Conservation (phyloP, 2,329 filamentous ascomycete species). For the Pseudogymnoascus sp. region DNA sequence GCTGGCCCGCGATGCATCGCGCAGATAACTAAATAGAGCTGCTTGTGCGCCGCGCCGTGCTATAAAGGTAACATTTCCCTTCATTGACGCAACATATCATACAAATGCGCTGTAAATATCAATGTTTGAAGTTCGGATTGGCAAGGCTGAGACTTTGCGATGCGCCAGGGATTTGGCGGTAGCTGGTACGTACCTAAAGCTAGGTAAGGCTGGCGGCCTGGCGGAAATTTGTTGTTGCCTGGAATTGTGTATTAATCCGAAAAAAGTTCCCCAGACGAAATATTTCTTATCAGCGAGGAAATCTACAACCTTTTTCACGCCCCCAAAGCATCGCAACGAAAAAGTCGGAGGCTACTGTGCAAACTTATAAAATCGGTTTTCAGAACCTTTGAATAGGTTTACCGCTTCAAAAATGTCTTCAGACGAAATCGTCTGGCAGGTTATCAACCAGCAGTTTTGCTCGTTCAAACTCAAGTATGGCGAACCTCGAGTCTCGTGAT, state of each 20-base stretch:
- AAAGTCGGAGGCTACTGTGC: neutral
- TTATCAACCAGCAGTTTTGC: conserved; percentile 93
- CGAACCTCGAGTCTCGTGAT: conserved; percentile 25
- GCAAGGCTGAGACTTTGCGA: neutral
- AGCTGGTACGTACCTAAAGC: neutral
- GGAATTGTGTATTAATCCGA: neutral
- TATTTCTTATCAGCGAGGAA: conserved; percentile 9
- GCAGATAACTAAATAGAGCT: neutral
- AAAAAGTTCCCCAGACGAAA: conserved; percentile 9
- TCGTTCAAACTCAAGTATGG: conserved; percentile 84
- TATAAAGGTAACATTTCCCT: neutral
- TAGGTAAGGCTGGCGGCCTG: conserved; percentile 2
- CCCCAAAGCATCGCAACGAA: neutral
- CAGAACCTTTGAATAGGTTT: conserved; percentile 1
- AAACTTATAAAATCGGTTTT: neutral
- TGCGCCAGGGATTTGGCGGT: neutral
- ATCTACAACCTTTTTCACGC: conserved; percentile 4
- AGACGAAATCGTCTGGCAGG: conserved; percentile 95
- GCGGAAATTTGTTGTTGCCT: neutral
- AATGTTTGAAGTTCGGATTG: neutral
- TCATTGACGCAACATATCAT: conserved; percentile 5
- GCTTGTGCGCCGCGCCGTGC: neutral
- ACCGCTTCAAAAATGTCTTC: conserved; percentile 57
- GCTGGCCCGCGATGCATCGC: neutral
- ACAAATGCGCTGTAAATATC: neutral